Base-by-base conservation (phyloP, 2,329 filamentous ascomycete species). In the Neonectria faginata region DNA sequence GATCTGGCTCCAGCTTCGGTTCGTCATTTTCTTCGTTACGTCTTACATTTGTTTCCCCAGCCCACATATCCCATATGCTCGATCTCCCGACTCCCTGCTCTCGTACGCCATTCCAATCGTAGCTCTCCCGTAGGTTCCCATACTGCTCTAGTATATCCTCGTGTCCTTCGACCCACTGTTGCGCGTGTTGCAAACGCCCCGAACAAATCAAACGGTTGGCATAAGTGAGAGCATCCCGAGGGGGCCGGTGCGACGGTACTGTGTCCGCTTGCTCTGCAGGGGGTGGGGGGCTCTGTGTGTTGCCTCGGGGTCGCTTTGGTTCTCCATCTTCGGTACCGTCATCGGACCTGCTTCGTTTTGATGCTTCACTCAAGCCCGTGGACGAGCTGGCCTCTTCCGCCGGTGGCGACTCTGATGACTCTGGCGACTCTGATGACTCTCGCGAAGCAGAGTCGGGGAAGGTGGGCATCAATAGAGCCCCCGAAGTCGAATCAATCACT, bases 231-330 rank as follows among this genome's bases (percentile, higher is more conserved):
- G 31, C 31, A 5, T 11, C 10, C 12, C 10, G 10, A 33, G 31
- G 31, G 2, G 10, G 10, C 9, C 10, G 9, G 10, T 12, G 10
- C 9, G 31, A 33, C 31, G 3, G 10, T 33, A 10, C 9, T 12
- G 5, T 3, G 36, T 39, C 20, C 11, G 29, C 42, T 18, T 36
- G n/a, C 54, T 14, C 42, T 9, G 7, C 27, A 4, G 14, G 27
- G 42, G n/a, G 29, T 18, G 54, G 11, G 16, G 54, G 11, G 16
- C 9, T 9, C 14, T 25, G 14, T 14, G 45, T 31, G 31, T 8
- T 25, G 20, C 31, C 10, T 36, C 18, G 53, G n/a, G n/a, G 14
- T 39, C 57, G 57, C 39, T 60, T 60, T 2, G 48, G 18, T 1
- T 36, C n/a, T 8, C 33, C 25, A 5, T 20, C 20, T 9, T 39